Conservation (phyloP, 805 yeast species). For the Starmerella khaoyaiensis region DNA sequence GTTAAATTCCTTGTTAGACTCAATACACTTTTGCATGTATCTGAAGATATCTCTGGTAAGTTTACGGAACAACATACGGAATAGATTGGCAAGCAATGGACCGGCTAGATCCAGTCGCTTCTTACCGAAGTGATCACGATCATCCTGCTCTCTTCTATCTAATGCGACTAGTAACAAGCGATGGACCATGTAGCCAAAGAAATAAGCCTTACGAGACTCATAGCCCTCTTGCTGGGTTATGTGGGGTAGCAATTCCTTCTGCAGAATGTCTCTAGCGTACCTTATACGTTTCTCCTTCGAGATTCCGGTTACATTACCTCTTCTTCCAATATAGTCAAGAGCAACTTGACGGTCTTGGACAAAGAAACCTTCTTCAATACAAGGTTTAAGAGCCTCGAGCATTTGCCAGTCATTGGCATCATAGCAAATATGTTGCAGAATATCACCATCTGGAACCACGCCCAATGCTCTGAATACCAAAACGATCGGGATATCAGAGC, state of each 20-base stretch:
- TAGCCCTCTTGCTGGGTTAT: conserved; percentile 95
- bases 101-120: conserved; percentile 98
- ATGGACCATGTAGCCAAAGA: conserved; percentile 95
- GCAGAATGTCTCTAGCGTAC: conserved; percentile 91
- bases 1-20: conserved; percentile 92
- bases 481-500: conserved; percentile 93
- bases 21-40: conserved; percentile 98
- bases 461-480: conserved; percentile 96
- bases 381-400: conserved; percentile 97
- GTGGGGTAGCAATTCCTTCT: conserved; percentile 91
- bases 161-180: conserved; percentile 87
- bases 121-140: conserved; percentile 98
- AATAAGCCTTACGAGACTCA: conserved; percentile 92
- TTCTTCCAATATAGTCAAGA: conserved; percentile 92
- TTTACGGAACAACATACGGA: conserved; percentile 86
- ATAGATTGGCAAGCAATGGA: conserved; percentile 87
- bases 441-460: conserved; percentile 98
- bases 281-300: conserved; percentile 96
- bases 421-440: conserved; percentile 93
- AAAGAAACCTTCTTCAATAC: conserved; percentile 97
- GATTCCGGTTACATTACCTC: conserved; percentile 94
- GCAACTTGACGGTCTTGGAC: conserved; percentile 98
- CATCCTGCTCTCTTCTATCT: conserved; percentile 96
- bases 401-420: conserved; percentile 98
- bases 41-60: conserved; percentile 92